Percentiles rank a stretch among this genome's conserved stretches.
These are phyloP conservation scores for Fusarium circinatum DNA, from an alignment of 2,329 filamentous ascomycete genomes.

Conservation along the genomic window DNA sequence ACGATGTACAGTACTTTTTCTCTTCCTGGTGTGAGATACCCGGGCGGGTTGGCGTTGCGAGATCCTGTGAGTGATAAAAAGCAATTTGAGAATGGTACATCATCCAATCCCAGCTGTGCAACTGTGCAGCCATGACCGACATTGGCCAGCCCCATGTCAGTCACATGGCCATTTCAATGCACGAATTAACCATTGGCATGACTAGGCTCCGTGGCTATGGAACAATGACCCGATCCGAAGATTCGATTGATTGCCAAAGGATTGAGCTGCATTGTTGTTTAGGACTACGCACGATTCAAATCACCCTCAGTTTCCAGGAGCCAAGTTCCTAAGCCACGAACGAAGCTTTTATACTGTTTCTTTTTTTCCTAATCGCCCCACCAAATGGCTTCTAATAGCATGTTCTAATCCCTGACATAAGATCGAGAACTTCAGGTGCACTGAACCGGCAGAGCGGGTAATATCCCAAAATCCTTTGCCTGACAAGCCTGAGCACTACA, in stretches of 20 bases:
- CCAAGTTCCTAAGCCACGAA: slow-evolving; percentile 18
- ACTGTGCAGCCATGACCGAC: slow-evolving; percentile 40
- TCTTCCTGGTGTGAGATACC: slow-evolving; percentile 32
- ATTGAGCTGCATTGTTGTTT: slow-evolving; percentile 20
- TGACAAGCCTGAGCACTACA: slow-evolving; percentile 31
- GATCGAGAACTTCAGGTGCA: slow-evolving; percentile 42
- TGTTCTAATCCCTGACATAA: slow-evolving; percentile 23
- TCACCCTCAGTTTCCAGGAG: slow-evolving; percentile 28
- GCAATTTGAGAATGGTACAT: slow-evolving; percentile 38
- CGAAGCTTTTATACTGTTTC: slow-evolving; percentile 15
- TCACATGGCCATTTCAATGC: slow-evolving; percentile 43
- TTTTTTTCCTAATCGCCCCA: not conserved
- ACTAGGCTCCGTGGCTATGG: slow-evolving; percentile 40
- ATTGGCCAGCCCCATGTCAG: slow-evolving; percentile 40
- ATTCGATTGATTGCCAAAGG: slow-evolving; percentile 35
- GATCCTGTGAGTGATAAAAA: slow-evolving; percentile 29
- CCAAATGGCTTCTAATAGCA: slow-evolving; percentile 8
- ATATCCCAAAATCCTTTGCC: slow-evolving; percentile 35
- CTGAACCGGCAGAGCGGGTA: slow-evolving; percentile 39
- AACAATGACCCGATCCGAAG: slow-evolving; percentile 32
- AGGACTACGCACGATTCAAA: slow-evolving; percentile 31
- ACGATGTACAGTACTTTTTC: slow-evolving; percentile 37
- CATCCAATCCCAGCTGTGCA: slow-evolving; percentile 35
- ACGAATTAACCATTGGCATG: slow-evolving; percentile 32
- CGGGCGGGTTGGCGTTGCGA: slow-evolving; percentile 27